A percentile compares a stretch with the other conserved stretches of the same genome.
Conservation (phyloP, 805 yeast genomes). For the Diddensiella caesifluorescens region DNA sequence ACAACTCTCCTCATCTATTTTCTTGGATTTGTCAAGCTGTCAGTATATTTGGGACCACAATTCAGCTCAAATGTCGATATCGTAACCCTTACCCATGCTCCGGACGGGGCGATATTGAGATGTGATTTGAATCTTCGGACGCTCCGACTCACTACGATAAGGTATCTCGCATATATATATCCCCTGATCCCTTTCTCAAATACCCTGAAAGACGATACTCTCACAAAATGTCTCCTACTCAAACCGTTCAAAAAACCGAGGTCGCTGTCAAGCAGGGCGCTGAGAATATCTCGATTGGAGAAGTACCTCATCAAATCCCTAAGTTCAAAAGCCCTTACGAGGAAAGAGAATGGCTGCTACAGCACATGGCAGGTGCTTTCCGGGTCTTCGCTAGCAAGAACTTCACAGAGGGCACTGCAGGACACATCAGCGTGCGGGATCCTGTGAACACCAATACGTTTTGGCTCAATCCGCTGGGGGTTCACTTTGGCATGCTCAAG, state of each 20-base stretch:
- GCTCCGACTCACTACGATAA: no score
- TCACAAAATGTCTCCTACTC: no score
- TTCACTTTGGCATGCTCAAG: constrained; percentile 58
- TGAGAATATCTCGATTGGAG: constrained; percentile 54
- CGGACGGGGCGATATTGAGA: no score
- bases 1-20: constrained; percentile 69
- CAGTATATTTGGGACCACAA: neutral
- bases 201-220: no score
- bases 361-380: constrained; percentile 84
- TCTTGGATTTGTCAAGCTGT: neutral
- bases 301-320: constrained; percentile 48
- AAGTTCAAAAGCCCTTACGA: constrained; percentile 45
- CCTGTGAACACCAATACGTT: constrained; percentile 76
- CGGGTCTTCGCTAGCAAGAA: constrained; percentile 76
- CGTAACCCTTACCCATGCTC: no score
- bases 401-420: constrained; percentile 73
- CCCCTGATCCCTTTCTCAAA: no score
- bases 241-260: no score
- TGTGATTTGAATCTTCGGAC: no score
- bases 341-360: constrained; percentile 46
- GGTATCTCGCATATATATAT: no score
- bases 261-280: constrained; percentile 44
- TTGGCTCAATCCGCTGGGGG: constrained; percentile 88
- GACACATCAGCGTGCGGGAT: constrained; percentile 81
- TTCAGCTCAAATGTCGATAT: no score